phyloP scores from a whole-genome alignment of 1,139 yeast genomes.

The Zhuliangozyma blackwelliae region DNA sequence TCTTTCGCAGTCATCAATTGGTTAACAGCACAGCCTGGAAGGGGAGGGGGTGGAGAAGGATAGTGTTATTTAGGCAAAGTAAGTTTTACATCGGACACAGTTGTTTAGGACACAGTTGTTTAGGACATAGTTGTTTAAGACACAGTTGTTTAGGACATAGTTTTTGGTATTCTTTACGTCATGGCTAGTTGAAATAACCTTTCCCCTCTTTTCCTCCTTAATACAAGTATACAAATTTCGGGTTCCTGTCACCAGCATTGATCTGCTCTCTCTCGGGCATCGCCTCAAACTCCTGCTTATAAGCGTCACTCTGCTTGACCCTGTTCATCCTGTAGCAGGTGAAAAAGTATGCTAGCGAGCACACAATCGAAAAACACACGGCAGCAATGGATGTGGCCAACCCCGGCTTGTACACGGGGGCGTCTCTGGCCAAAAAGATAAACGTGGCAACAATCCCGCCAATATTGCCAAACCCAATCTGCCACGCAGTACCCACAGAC shows the following conservation, averaged over 20 bases:
- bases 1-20: too few relatives aligned
- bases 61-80: too few relatives aligned
- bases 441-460: conserved; percentile 77
- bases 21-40: too few relatives aligned
- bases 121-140: too few relatives aligned
- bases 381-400: conserved; percentile 51
- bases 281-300: conserved; percentile 40
- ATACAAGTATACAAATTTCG: conserved; percentile 46
- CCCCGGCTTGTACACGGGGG: conserved; percentile 59
- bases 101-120: too few relatives aligned
- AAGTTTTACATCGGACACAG: too few relatives aligned
- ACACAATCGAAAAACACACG: conserved; percentile 45
- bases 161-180: too few relatives aligned
- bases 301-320: conserved; percentile 33
- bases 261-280: conserved; percentile 44
- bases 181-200: too few relatives aligned
- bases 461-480: conserved; percentile 77
- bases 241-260: conserved; percentile 63
- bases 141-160: too few relatives aligned
- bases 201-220: conserved; percentile 8
- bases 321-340: conserved; percentile 37
- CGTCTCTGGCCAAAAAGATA: conserved; percentile 51
- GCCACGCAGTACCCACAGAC: conserved; percentile 71
- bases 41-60: too few relatives aligned
- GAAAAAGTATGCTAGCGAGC: conserved; percentile 40